These are phyloP conservation scores for Herpetomonas tarakana DNA, from an alignment of 208 protist genomes.

Conservation along the genomic window DNA sequence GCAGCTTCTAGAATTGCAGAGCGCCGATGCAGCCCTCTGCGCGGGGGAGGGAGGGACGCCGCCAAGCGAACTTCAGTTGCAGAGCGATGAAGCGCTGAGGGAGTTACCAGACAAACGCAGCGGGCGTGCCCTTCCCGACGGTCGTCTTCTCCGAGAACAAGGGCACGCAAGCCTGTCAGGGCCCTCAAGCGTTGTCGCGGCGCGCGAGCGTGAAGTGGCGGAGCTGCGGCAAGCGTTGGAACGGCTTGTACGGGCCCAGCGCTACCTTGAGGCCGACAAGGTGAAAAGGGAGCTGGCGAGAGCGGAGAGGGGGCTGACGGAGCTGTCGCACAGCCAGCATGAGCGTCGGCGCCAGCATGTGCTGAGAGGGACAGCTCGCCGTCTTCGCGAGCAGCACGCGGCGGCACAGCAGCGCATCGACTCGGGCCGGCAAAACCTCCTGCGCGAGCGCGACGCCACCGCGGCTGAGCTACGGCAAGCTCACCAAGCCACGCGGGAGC, in stretches of 20 bases:
- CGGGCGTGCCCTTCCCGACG: too few relatives aligned
- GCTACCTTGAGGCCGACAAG: background rate
- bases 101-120: too few relatives aligned
- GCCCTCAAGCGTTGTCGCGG: too few relatives aligned
- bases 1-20: slow-evolving; percentile 25
- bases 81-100: too few relatives aligned
- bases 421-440: slow-evolving; percentile 18
- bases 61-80: too few relatives aligned
- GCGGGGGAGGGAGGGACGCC: slow-evolving; percentile 4
- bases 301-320: slow-evolving; percentile 6
- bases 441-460: slow-evolving; percentile 6
- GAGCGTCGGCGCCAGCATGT: slow-evolving; percentile 46
- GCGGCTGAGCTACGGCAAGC: slow-evolving; percentile 7
- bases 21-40: slow-evolving; percentile 14
- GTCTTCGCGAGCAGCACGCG: slow-evolving; percentile 24
- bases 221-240: slow-evolving; percentile 2
- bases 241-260: background rate
- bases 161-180: too few relatives aligned
- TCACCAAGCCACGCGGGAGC: slow-evolving; percentile 22
- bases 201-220: background rate
- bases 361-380: slow-evolving; percentile 17
- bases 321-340: slow-evolving; percentile 24
- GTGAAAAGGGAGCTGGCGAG: background rate
- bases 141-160: too few relatives aligned
- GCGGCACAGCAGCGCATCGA: slow-evolving; percentile 16